Percentiles rank a stretch among this genome's conserved stretches.
phyloP scores from a whole-genome alignment of 139 green algal species.

The Tetradesmus lagerheimii region DNA sequence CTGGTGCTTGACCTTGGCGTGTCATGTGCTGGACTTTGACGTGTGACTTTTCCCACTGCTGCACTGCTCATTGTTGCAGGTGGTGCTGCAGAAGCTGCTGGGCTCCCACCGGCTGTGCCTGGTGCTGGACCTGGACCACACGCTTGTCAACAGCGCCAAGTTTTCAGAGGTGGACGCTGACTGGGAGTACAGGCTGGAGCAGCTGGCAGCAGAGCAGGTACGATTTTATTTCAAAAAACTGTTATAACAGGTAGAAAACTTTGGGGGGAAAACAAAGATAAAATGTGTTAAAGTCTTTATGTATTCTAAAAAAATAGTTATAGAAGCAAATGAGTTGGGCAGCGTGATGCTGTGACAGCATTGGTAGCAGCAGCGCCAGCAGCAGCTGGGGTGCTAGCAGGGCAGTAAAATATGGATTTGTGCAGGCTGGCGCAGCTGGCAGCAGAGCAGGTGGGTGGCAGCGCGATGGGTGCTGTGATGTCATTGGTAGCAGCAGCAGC shows the following conservation, averaged over 20 bases:
- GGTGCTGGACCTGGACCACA: constrained; percentile 97
- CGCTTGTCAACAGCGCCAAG: constrained; percentile 85
- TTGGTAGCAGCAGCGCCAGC: no score
- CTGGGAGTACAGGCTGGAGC: constrained; percentile 51
- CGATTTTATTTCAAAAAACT: no score
- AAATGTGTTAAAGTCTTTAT: no score
- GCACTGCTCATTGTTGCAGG: constrained; percentile 1
- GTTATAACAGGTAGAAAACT: no score
- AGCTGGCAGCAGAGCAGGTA: constrained; percentile 39
- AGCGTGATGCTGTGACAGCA: no score
- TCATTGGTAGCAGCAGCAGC: not conserved
- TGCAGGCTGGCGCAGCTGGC: constrained; percentile 46
- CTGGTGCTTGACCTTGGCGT: constrained; percentile 97
- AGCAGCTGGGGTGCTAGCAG: no score
- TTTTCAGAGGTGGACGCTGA: constrained; percentile 59
- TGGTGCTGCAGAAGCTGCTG: constrained; percentile 44
- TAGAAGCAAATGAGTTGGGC: no score
- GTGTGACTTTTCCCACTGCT: no score
- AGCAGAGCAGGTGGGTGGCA: constrained; percentile 42
- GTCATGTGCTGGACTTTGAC: constrained; percentile 97
- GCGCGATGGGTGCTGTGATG: not conserved
- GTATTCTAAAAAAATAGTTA: no score
- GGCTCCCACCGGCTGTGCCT: constrained; percentile 62
- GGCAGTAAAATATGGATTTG: no score
- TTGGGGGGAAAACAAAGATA: no score